Conservation (phyloP, 2,329 filamentous ascomycete genomes). For the Pyrenophora tritici-repentis region DNA sequence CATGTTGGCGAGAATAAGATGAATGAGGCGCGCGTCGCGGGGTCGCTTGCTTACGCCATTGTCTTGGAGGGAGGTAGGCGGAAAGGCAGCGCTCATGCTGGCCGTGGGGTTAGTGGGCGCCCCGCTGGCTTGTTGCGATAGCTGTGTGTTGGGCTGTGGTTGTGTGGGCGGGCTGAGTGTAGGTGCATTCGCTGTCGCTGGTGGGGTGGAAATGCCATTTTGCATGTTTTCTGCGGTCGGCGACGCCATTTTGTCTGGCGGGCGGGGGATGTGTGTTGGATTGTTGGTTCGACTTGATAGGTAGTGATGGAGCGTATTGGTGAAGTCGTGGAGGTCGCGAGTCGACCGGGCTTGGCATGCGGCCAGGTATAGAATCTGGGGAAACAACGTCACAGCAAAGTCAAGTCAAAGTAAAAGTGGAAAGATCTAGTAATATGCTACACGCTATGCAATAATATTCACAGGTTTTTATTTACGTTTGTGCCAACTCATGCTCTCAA, state of each 20-base stretch:
- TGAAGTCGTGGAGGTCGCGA: slow-evolving; percentile 6
- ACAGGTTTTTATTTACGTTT: neutral
- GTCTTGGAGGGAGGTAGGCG: slow-evolving; percentile 42
- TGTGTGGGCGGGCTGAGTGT: slow-evolving; percentile 42
- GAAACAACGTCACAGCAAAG: slow-evolving; percentile 1
- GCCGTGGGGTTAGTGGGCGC: slow-evolving; percentile 9
- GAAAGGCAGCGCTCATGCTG: slow-evolving; percentile 33
- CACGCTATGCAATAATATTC: neutral
- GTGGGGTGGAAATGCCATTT: slow-evolving; percentile 49
- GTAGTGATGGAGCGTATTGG: neutral
- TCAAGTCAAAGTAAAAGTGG: neutral
- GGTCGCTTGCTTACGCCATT: slow-evolving; percentile 58
- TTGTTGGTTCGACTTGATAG: neutral
- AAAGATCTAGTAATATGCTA: neutral
- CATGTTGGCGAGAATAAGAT: slow-evolving; percentile 77
- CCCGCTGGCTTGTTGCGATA: slow-evolving; percentile 25
- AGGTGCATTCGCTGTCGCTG: slow-evolving; percentile 37
- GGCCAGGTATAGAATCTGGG: slow-evolving; percentile 13
- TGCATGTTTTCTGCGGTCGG: slow-evolving; percentile 40
- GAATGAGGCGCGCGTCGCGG: slow-evolving; percentile 78
- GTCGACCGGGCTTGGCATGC: slow-evolving; percentile 14
- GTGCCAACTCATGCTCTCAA: neutral
- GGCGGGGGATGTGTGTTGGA: neutral
- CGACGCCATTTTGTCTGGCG: slow-evolving; percentile 43
- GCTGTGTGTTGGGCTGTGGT: slow-evolving; percentile 18